A percentile compares a stretch with the other conserved stretches of the same genome.
These are phyloP conservation scores for Colletotrichum sp. DNA, from an alignment of 2,329 filamentous ascomycete genomes.

Conservation along the genomic window DNA sequence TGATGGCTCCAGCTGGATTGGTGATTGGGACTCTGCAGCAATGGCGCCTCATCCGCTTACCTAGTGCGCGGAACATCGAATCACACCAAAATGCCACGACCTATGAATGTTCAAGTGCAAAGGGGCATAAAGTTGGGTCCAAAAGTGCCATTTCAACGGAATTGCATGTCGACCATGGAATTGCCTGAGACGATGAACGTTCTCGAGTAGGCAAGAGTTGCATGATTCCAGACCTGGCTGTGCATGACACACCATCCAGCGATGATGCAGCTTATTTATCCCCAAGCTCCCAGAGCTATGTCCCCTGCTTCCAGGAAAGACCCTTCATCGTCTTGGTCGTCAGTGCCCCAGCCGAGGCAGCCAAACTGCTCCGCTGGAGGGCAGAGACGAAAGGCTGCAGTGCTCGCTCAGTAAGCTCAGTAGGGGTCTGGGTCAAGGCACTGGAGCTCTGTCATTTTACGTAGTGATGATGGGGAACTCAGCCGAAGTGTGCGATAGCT, in stretches of 20 bases:
- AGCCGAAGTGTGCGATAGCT: background rate
- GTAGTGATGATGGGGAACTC: background rate
- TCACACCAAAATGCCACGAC: background rate
- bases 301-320: background rate
- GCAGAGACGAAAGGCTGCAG: background rate
- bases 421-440: background rate
- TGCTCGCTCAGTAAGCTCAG: background rate
- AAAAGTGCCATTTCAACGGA: background rate
- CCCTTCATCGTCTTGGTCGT: background rate
- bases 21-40: background rate
- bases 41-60: background rate
- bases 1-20: background rate
- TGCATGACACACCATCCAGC: background rate
- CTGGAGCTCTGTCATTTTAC: background rate
- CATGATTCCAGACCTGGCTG: background rate
- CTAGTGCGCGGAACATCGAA: background rate
- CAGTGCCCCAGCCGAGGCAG: background rate
- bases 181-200: background rate
- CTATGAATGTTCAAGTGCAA: background rate
- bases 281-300: constrained; percentile 15
- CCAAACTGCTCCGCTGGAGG: background rate
- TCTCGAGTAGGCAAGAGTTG: background rate
- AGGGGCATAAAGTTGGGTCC: background rate
- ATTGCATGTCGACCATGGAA: background rate
- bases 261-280: background rate